Evolutionary conservation across 2,329 filamentous ascomycete genomes (phyloP).

Genomic region (Colletotrichum limetticola): DNA sequence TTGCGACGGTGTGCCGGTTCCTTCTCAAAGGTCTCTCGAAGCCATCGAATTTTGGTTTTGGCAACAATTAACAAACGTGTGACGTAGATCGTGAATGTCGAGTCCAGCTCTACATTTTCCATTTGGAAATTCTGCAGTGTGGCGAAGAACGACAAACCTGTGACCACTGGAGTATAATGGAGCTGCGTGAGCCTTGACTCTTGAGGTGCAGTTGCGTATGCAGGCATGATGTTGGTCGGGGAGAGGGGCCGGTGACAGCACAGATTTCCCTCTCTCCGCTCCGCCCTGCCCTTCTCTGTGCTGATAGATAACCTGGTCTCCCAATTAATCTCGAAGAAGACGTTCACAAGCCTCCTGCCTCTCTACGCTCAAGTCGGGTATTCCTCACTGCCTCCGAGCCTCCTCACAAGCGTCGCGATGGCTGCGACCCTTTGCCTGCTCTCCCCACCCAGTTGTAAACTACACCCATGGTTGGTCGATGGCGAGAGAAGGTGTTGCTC

Average conservation of each 20-base stretch:
- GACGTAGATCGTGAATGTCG: not conserved
- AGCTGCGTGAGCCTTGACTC: not conserved
- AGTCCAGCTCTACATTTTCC: not conserved
- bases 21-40: not conserved
- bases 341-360: not conserved
- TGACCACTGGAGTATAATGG: not conserved
- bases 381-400: not conserved
- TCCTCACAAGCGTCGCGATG: conserved; percentile 23
- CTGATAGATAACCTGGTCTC: not conserved
- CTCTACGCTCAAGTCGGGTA: not conserved
- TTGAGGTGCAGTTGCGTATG: not conserved
- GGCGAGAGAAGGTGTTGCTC: not conserved
- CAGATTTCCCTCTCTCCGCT: not conserved
- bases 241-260: conserved; percentile 18
- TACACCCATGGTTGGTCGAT: conserved; percentile 15
- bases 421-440: conserved; percentile 24
- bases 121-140: not conserved
- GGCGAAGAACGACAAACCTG: not conserved
- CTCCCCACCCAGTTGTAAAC: conserved; percentile 1
- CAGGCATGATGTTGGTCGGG: conserved; percentile 15
- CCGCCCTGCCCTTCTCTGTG: not conserved
- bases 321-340: not conserved
- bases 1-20: conserved; percentile 12
- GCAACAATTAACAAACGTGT: not conserved
- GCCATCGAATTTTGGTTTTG: not conserved